Percentiles rank a stretch among this genome's conserved stretches.
Evolutionary conservation across 345 rosid genomes (phyloP).

Genomic region (Eucalyptus virginea): DNA sequence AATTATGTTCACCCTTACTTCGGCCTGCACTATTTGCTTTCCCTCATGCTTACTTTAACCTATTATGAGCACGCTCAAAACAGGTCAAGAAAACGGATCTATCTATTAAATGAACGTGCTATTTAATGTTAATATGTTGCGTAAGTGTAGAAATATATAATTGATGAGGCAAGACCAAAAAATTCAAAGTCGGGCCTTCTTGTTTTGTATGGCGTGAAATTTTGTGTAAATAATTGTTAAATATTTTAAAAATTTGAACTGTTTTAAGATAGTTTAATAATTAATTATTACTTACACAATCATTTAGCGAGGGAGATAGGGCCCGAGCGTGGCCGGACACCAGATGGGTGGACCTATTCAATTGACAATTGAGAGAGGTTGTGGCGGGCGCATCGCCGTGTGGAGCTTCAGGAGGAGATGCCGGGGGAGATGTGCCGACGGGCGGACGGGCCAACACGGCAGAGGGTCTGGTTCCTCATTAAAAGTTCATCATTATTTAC

Average conservation of each 20-base stretch:
- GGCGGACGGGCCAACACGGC: neutral
- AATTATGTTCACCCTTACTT: neutral
- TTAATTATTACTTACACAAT: neutral
- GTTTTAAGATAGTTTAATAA: too few species aligned
- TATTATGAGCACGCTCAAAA: neutral
- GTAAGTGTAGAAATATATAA: too few species aligned
- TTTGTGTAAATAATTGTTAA: too few species aligned
- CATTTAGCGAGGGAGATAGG: neutral
- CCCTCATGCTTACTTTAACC: neutral
- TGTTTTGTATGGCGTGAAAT: too few species aligned
- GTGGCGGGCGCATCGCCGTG: neutral
- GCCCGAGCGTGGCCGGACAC: neutral
- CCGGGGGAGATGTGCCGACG: neutral
- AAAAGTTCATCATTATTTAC: neutral
- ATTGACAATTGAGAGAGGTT: neutral
- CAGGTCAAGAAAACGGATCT: neutral
- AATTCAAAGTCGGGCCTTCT: neutral
- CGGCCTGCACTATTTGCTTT: neutral
- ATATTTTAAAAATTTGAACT: too few species aligned
- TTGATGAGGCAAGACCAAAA: neutral
- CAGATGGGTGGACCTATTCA: neutral
- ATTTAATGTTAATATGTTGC: too few species aligned
- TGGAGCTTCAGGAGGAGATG: neutral
- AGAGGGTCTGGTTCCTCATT: neutral
- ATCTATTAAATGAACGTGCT: neutral